Evolutionary conservation across 805 yeast genomes (phyloP).

Genomic region (Wickerhamomyces ciferrii): DNA sequence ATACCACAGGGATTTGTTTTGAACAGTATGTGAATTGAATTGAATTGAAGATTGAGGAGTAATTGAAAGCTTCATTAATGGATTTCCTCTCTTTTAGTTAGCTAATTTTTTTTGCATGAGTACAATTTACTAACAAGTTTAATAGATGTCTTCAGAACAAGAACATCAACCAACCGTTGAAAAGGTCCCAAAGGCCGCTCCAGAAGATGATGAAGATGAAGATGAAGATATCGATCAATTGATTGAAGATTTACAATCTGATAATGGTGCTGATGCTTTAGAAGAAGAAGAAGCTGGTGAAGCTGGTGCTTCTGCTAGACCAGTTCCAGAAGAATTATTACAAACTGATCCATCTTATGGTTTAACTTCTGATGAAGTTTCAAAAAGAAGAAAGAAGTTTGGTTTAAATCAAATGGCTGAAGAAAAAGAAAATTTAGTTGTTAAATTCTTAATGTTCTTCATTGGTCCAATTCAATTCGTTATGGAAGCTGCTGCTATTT

Average conservation of each 20-base stretch:
- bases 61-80: too few relatives aligned
- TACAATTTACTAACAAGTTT: not conserved
- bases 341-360: conserved; percentile 79
- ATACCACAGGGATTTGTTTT: not conserved
- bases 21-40: not conserved
- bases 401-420: conserved; percentile 91
- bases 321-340: conserved; percentile 81
- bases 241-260: conserved; percentile 70
- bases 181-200: conserved; percentile 47
- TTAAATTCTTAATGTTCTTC: conserved; percentile 82
- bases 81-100: too few relatives aligned
- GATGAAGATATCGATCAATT: conserved; percentile 70
- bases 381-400: conserved; percentile 81
- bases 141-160: conserved; percentile 21
- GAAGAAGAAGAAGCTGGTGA: conserved; percentile 37
- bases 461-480: conserved; percentile 96
- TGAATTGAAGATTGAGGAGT: not conserved
- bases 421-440: conserved; percentile 72
- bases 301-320: conserved; percentile 59
- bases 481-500: conserved; percentile 93
- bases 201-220: conserved; percentile 49
- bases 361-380: conserved; percentile 72
- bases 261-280: conserved; percentile 51
- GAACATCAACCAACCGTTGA: conserved; percentile 44
- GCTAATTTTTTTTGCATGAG: not conserved